A percentile compares a stretch with the other conserved stretches of the same genome.
Evolutionary conservation across 140 eudicot genomes (phyloP).

Genomic region (Ambrosia hybrid): DNA sequence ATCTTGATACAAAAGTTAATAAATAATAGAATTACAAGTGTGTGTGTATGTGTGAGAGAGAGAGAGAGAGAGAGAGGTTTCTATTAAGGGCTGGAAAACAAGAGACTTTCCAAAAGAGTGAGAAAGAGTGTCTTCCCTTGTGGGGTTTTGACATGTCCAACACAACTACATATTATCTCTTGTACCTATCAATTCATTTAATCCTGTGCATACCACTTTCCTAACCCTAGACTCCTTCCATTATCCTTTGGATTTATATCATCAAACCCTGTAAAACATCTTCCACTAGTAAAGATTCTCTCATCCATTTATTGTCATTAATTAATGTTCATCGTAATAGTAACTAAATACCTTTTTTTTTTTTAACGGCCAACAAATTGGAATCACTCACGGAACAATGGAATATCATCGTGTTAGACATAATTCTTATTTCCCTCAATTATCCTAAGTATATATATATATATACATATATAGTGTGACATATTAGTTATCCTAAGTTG

Average conservation of each 20-base stretch:
- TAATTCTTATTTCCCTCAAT: too few relatives aligned
- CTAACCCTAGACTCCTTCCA: not conserved
- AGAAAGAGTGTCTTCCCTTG: constrained; percentile 39
- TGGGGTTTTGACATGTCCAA: constrained; percentile 50
- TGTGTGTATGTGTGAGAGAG: not conserved
- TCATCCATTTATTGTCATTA: not conserved
- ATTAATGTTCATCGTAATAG: too few relatives aligned
- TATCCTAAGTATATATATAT: too few relatives aligned
- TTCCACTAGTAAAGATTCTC: not conserved
- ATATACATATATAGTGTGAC: too few relatives aligned
- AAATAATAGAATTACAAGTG: not conserved
- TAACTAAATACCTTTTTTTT: too few relatives aligned
- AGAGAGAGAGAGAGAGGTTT: constrained; percentile 32
- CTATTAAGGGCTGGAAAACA: constrained; percentile 62
- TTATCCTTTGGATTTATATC: not conserved
- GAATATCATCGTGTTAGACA: too few relatives aligned
- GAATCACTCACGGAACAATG: too few relatives aligned
- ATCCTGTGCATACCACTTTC: not conserved
- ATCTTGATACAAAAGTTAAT: constrained; percentile 4
- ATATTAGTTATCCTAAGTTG: too few relatives aligned
- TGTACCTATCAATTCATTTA: constrained; percentile 31
- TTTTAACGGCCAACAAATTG: too few relatives aligned
- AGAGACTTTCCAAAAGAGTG: constrained; percentile 54
- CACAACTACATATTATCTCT: constrained; percentile 42
- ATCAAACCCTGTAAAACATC: not conserved